Evolutionary conservation across 352 stramenopile genomes (phyloP).

Genomic region (Pseudoperonospora humuli): DNA sequence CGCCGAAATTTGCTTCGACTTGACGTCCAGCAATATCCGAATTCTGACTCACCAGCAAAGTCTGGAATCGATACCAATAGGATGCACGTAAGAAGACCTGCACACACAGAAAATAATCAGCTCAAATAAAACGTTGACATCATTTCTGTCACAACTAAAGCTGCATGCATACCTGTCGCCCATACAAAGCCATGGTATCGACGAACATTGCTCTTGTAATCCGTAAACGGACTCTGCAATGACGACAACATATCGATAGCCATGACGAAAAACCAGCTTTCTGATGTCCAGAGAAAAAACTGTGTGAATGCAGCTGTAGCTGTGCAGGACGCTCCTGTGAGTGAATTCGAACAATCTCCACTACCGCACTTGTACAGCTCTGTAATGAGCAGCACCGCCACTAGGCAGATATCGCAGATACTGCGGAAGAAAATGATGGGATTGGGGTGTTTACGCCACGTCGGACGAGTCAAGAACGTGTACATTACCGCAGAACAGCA

Average conservation of each 20-base stretch:
- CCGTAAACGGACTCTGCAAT: constrained; percentile 81
- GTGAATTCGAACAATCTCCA: constrained; percentile 26
- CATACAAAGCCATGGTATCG: constrained; percentile 82
- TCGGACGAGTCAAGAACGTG: constrained; percentile 70
- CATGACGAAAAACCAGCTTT: constrained; percentile 88
- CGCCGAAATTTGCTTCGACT: constrained; percentile 49
- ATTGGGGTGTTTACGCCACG: constrained; percentile 83
- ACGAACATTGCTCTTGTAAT: constrained; percentile 82
- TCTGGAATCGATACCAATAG: constrained; percentile 63
- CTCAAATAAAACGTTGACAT: too few relatives aligned
- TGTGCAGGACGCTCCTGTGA: constrained; percentile 43
- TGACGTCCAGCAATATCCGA: constrained; percentile 79
- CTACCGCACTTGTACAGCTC: constrained; percentile 76
- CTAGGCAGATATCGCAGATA: constrained; percentile 76
- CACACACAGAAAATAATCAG: constrained; percentile 7
- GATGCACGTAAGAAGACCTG: constrained; percentile 58
- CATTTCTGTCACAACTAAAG: too few relatives aligned
- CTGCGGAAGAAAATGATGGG: constrained; percentile 83
- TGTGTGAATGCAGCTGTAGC: constrained; percentile 69
- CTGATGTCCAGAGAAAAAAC: constrained; percentile 83
- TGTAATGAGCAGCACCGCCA: constrained; percentile 64
- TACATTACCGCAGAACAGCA: constrained; percentile 65
- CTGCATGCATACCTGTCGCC: constrained; percentile 46
- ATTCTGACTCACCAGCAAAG: constrained; percentile 69
- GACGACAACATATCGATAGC: constrained; percentile 82